These are phyloP conservation scores for Tricholoma bakamatsutake DNA, from an alignment of 768 basidiomycete species.

Conservation along the genomic window DNA sequence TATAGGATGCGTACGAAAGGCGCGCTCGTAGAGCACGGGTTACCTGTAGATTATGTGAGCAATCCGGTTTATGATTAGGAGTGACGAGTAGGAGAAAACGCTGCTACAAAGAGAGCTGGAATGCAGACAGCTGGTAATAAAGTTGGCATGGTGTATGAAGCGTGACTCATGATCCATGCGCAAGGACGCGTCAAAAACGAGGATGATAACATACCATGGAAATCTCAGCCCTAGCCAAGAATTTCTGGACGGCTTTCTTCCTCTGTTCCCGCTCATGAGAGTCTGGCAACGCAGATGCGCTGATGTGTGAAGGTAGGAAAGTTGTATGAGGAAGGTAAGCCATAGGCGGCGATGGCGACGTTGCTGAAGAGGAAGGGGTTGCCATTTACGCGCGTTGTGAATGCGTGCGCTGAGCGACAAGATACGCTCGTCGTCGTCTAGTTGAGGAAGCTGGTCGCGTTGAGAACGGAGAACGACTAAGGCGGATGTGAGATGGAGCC, in stretches of 20 bases:
- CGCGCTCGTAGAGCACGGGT: conserved; percentile 77
- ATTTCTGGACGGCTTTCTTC: conserved; percentile 66
- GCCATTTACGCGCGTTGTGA: conserved; percentile 52
- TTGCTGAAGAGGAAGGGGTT: conserved; percentile 75
- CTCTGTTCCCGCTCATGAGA: conserved; percentile 52
- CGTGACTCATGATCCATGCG: conserved; percentile 15
- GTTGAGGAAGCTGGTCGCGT: conserved; percentile 32
- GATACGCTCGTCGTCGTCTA: conserved; percentile 25
- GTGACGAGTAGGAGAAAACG: conserved; percentile 3
- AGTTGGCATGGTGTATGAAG: conserved; percentile 4
- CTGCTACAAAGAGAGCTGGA: not conserved
- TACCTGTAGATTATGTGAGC: conserved; percentile 50
- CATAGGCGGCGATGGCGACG: conserved; percentile 75
- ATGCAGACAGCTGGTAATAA: not conserved
- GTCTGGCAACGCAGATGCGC: conserved; percentile 30
- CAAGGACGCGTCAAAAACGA: conserved; percentile 44
- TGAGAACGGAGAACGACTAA: conserved; percentile 23
- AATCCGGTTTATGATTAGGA: conserved; percentile 25
- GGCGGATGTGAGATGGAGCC: conserved; percentile 25
- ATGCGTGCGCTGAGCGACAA: conserved; percentile 11
- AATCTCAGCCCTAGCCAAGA: conserved; percentile 72
- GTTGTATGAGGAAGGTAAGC: conserved; percentile 48
- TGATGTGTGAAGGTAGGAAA: conserved; percentile 29
- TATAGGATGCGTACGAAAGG: conserved; percentile 80
- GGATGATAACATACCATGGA: conserved; percentile 60